Evolutionary conservation across 352 stramenopile species (phyloP).

Genomic region (Phytophthora cryptogea): DNA sequence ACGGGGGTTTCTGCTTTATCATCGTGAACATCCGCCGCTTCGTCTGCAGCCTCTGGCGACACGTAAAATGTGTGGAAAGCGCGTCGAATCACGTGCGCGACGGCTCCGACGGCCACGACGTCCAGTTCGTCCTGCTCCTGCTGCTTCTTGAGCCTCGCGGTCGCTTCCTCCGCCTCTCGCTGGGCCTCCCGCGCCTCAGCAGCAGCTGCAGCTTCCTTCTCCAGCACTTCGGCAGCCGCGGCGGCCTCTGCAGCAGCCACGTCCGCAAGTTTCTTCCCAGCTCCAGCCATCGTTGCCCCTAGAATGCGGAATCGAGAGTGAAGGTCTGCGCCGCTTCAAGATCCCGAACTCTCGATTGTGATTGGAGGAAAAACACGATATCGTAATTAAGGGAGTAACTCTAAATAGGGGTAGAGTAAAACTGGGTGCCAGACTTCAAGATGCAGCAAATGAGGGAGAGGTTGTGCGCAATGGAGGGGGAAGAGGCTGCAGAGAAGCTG

Average conservation of each 20-base stretch:
- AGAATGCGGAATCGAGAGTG: not conserved
- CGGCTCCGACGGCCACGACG: slow-evolving; percentile 69
- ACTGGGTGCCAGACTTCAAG: no score
- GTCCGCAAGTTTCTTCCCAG: slow-evolving; percentile 18
- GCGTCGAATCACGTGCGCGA: slow-evolving; percentile 73
- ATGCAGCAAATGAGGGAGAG: no score
- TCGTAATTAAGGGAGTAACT: not conserved
- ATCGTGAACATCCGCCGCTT: not conserved
- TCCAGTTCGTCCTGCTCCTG: slow-evolving; percentile 49
- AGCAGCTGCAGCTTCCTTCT: slow-evolving; percentile 13
- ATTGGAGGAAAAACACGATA: no score
- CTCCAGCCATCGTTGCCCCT: slow-evolving; percentile 10
- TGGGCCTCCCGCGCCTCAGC: slow-evolving; percentile 10
- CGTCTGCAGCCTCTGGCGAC: not conserved
- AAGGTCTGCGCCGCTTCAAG: slow-evolving; percentile 22
- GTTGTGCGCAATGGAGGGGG: no score
- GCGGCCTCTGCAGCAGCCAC: slow-evolving; percentile 8
- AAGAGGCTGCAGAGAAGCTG: no score
- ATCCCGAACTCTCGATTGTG: slow-evolving; percentile 2
- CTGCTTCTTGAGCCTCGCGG: slow-evolving; percentile 8
- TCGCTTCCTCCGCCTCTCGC: slow-evolving; percentile 18
- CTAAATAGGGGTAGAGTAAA: not conserved
- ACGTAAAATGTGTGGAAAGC: slow-evolving; percentile 72
- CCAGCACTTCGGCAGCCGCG: slow-evolving; percentile 9
- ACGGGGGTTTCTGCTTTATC: not conserved